Evolutionary conservation across 2,329 filamentous ascomycete species (phyloP), one percentile per base, ranked within the genome.

Genomic region (Aspergillus niger): DNA sequence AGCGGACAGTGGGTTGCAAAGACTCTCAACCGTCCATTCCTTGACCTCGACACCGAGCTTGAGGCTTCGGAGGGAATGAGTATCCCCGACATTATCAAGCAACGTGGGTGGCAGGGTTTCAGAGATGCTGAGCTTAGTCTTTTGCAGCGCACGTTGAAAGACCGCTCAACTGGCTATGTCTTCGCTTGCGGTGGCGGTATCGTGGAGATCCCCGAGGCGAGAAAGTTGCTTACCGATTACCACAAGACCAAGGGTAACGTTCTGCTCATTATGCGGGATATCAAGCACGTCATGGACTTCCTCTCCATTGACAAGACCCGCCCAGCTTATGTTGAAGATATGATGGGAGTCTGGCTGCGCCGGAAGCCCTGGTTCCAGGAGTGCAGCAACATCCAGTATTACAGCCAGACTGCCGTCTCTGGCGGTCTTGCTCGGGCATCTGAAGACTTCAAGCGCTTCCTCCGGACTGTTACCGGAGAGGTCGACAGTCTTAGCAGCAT

Each of bases 181-280:
- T 92, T 99, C 72, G 95, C 95, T 1, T 98, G 94, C 67, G 95
- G 95, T 56, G 95, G 95, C 47, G 95, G 95, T 30, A 86, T 99
- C 30, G 93, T 99, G 10, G 95, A 99, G 75, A 91, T 86, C 0
- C 85, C 89, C 1, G 89, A 90, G 69, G 92, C 92, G 20, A 88
- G 93, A 15, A 84, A 91, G 63, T 76, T 96, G 28, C 85, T 99
- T 38, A 81, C 83, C 26, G 83, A 89, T 36, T 94, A 93, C 73
- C 86, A 90, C 69, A 86, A 87, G 66, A 84, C 80, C 62, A 92
- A 92, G 38, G 95, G 95, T 5, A 89, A 90, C 63, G 94, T 99
- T 4, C 82, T 99, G 20, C 83, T 95, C 22, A 89, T 99, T 50
- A 91, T 96, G 71, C 88, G 95, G 38, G 88, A 97, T 70, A 94